These are phyloP conservation scores for Scytalidium lignicola DNA, from an alignment of 2,329 filamentous ascomycete species.

Conservation along the genomic window DNA sequence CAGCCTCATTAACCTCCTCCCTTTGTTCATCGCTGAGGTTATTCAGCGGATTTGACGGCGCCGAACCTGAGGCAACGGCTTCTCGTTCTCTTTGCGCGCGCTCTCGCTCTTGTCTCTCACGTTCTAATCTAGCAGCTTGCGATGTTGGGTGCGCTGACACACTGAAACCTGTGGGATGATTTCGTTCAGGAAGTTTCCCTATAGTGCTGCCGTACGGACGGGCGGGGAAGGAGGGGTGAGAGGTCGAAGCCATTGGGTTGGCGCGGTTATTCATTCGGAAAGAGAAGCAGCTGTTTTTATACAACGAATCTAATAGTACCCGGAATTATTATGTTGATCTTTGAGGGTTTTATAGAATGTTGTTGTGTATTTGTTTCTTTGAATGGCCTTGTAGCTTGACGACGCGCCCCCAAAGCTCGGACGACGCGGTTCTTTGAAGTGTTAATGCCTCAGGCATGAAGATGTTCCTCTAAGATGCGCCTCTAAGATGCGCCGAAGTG, in stretches of 20 bases:
- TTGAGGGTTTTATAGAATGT: not conserved
- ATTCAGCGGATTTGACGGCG: constrained; percentile 15
- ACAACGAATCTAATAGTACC: not conserved
- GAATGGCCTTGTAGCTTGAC: not conserved
- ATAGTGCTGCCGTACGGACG: constrained; percentile 30
- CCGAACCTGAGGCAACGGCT: constrained; percentile 3
- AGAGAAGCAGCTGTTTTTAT: not conserved
- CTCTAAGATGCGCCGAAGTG: no score
- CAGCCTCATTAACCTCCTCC: constrained; percentile 90
- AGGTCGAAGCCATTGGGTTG: constrained; percentile 31
- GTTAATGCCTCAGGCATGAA: not conserved
- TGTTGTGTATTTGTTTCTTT: not conserved
- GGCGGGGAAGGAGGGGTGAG: constrained; percentile 47
- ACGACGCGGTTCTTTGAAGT: not conserved
- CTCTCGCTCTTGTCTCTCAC: constrained; percentile 29
- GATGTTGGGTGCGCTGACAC: constrained; percentile 29
- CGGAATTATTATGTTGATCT: not conserved
- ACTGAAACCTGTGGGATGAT: constrained; percentile 28
- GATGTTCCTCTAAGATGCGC: not conserved
- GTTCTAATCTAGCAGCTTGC: constrained; percentile 35
- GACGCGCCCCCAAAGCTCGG: not conserved
- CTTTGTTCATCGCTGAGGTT: constrained; percentile 79
- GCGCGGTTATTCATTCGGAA: not conserved
- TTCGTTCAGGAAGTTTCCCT: constrained; percentile 45
- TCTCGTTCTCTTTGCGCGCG: constrained; percentile 15